Conservation (phyloP, 176 grass and related monocot genomes). For the Coix lacrymajobi region DNA sequence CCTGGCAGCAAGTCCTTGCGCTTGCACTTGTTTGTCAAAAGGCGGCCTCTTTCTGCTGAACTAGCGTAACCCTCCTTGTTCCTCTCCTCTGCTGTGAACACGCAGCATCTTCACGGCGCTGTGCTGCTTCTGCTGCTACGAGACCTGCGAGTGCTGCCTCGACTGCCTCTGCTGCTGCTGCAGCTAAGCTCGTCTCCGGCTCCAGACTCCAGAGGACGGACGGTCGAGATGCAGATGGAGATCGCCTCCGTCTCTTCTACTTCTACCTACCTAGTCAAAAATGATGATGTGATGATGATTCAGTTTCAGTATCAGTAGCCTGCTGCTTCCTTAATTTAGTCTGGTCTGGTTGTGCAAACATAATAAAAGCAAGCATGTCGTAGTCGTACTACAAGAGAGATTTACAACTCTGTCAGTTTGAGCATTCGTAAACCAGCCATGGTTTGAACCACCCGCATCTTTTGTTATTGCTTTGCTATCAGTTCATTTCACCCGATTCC, state of each 20-base stretch:
- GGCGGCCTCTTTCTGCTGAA: background rate
- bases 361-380: background rate
- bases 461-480: background rate
- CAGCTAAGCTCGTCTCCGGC: constrained; percentile 8
- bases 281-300: background rate
- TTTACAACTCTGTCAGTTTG: background rate
- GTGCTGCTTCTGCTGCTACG: constrained; percentile 98
- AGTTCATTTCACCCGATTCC: background rate
- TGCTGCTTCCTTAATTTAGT: background rate
- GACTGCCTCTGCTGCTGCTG: constrained; percentile 91
- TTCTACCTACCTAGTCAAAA: constrained; percentile 13
- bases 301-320: background rate
- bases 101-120: constrained; percentile 64
- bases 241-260: background rate
- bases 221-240: background rate
- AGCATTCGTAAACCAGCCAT: background rate
- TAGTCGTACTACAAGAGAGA: background rate
- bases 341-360: background rate
- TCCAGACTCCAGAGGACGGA: no score
- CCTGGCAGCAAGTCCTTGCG: background rate
- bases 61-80: background rate
- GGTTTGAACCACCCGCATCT: background rate
- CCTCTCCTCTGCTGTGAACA: background rate
- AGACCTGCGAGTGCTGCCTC: constrained; percentile 94
- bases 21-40: no score